Percentiles rank a stretch among this genome's conserved stretches.
Conservation (phyloP, 805 yeast species). For the Maudiozyma turicensis region DNA sequence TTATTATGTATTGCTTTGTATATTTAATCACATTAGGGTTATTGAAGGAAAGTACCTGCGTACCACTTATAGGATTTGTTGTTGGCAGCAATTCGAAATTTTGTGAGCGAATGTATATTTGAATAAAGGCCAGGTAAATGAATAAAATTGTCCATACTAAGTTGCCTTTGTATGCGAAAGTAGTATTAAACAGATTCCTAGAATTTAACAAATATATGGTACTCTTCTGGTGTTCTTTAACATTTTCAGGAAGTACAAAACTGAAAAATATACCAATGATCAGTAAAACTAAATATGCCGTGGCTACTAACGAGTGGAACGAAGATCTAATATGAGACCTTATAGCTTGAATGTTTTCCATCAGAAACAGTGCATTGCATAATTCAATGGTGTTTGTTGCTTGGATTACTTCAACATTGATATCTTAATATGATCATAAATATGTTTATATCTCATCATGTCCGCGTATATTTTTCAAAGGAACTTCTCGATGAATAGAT, state of each 20-base stretch:
- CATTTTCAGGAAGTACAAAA: conserved; percentile 10
- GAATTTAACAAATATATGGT: conserved; percentile 20
- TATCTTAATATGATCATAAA: neutral
- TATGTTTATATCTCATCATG: too few species aligned
- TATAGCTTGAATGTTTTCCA: neutral
- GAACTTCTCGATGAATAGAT: too few species aligned
- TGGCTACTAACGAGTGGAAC: neutral
- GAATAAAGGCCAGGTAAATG: conserved; percentile 12
- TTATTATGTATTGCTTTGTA: conserved; percentile 18
- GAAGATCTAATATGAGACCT: neutral
- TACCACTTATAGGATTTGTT: conserved; percentile 3
- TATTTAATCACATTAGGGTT: conserved; percentile 1
- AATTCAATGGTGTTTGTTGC: neutral
- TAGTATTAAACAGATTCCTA: conserved; percentile 21
- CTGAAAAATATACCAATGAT: conserved; percentile 14
- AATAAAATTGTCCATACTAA: conserved; percentile 22
- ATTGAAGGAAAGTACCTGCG: neutral
- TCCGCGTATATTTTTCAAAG: too few species aligned
- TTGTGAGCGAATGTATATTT: conserved; percentile 8
- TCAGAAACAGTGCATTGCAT: neutral
- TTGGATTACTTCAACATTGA: neutral
- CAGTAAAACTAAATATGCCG: conserved; percentile 2
- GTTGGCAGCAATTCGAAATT: conserved; percentile 9
- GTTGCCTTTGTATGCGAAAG: conserved; percentile 33
- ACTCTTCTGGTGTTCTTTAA: conserved; percentile 12